Conservation (phyloP, 129 eudicot species). For the Ambrosia artemisiifolia region DNA sequence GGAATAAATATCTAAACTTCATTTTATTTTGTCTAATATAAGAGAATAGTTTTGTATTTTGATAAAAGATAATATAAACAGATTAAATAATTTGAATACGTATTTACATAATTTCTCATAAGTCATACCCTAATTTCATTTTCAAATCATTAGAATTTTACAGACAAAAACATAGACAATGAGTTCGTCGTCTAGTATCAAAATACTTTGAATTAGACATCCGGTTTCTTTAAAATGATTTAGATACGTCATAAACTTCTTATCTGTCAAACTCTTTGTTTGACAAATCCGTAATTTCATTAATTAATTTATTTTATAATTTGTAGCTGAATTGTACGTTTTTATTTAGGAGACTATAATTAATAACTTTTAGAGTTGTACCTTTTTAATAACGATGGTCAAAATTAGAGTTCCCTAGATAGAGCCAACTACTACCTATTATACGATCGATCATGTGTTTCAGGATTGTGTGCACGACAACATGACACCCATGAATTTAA, state of each 20-base stretch:
- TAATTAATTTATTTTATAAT: neutral
- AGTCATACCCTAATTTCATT: neutral
- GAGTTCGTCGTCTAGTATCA: slow-evolving; percentile 1
- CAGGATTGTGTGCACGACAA: neutral
- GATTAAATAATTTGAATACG: neutral
- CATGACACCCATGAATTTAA: neutral
- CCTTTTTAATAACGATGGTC: neutral
- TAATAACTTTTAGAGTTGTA: neutral
- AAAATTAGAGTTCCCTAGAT: neutral
- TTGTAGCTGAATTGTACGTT: neutral
- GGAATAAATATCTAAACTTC: neutral
- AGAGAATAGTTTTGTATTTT: neutral
- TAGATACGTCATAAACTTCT: slow-evolving; percentile 8
- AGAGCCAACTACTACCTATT: neutral
- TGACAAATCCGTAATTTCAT: neutral
- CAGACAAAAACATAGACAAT: neutral
- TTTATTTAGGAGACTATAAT: neutral
- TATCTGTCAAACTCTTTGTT: neutral
- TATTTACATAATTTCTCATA: neutral
- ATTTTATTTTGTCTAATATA: neutral
- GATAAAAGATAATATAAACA: neutral
- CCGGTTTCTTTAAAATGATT: neutral
- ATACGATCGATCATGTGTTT: no score
- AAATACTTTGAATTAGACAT: neutral
- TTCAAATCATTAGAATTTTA: neutral